phyloP scores from a whole-genome alignment of 352 stramenopile species.

The Pythium coloratum region DNA sequence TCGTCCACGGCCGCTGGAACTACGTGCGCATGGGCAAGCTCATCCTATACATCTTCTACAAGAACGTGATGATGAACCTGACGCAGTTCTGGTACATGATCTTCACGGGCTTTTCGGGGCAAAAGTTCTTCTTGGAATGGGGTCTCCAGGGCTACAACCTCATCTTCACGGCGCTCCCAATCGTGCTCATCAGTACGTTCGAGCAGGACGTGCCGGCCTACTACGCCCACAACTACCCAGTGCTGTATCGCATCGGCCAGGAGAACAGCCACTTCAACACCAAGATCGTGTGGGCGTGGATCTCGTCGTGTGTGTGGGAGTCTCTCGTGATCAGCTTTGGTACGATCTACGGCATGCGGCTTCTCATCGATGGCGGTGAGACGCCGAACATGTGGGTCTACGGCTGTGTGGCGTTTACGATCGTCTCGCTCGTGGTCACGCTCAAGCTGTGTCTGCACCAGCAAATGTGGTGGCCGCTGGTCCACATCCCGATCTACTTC shows the following conservation, averaged over 20 bases:
- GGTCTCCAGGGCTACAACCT: slow-evolving; percentile 89
- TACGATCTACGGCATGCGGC: slow-evolving; percentile 78
- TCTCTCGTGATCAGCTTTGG: slow-evolving; percentile 85
- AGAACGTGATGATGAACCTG: slow-evolving; percentile 95
- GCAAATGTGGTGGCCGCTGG: slow-evolving; percentile 75
- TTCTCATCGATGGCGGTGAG: slow-evolving; percentile 79
- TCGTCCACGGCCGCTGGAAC: slow-evolving; percentile 94
- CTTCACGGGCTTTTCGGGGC: slow-evolving; percentile 85
- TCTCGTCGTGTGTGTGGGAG: slow-evolving; percentile 81
- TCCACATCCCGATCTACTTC: slow-evolving; percentile 73
- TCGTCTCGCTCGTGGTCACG: slow-evolving; percentile 94
- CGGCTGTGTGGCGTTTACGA: slow-evolving; percentile 92
- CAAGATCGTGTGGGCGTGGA: slow-evolving; percentile 81
- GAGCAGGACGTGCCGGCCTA: slow-evolving; percentile 84
- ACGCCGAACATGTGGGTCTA: slow-evolving; percentile 94
- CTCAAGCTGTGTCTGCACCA: slow-evolving; percentile 92
- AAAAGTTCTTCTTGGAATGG: slow-evolving; percentile 89
- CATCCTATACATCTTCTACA: slow-evolving; percentile 95
- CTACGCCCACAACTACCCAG: slow-evolving; percentile 64
- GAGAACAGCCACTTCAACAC: slow-evolving; percentile 87
- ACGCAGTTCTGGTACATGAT: slow-evolving; percentile 95
- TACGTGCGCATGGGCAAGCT: slow-evolving; percentile 93
- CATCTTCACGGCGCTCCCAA: slow-evolving; percentile 84
- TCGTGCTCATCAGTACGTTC: slow-evolving; percentile 81
- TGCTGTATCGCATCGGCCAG: slow-evolving; percentile 83